Conservation (phyloP, 2,329 filamentous ascomycete genomes). For the Aureobasidium sp. region DNA sequence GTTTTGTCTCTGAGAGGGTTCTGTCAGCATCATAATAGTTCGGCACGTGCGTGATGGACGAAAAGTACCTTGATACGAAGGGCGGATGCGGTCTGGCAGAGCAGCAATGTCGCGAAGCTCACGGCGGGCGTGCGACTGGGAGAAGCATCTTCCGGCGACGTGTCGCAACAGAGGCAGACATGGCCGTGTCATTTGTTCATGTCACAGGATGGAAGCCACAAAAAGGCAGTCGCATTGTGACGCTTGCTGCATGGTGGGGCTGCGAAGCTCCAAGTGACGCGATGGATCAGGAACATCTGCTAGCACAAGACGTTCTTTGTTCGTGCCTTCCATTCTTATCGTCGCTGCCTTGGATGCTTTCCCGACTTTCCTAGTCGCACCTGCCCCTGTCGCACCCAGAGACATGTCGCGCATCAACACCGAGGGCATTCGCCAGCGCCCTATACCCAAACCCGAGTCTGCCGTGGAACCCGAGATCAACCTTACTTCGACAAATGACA, state of each 20-base stretch:
- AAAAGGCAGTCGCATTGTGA: not conserved
- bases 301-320: not conserved
- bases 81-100: constrained; percentile 50
- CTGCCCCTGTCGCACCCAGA: not conserved
- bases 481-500: constrained; percentile 1
- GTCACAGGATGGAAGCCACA: not conserved
- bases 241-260: not conserved
- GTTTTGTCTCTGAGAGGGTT: constrained; percentile 39
- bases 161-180: constrained; percentile 19
- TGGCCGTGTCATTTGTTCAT: constrained; percentile 24
- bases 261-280: not conserved
- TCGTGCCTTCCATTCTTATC: not conserved
- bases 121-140: constrained; percentile 35
- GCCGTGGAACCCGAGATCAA: constrained; percentile 3
- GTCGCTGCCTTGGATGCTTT: not conserved
- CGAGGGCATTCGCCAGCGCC: not conserved
- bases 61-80: constrained; percentile 55
- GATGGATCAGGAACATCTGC: not conserved
- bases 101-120: constrained; percentile 44
- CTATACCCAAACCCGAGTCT: not conserved
- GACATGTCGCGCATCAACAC: constrained; percentile 8
- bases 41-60: not conserved
- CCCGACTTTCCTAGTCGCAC: not conserved
- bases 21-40: not conserved
- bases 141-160: constrained; percentile 36